These are phyloP conservation scores for Pisolithus albus DNA, from an alignment of 768 basidiomycete genomes.

Conservation along the genomic window DNA sequence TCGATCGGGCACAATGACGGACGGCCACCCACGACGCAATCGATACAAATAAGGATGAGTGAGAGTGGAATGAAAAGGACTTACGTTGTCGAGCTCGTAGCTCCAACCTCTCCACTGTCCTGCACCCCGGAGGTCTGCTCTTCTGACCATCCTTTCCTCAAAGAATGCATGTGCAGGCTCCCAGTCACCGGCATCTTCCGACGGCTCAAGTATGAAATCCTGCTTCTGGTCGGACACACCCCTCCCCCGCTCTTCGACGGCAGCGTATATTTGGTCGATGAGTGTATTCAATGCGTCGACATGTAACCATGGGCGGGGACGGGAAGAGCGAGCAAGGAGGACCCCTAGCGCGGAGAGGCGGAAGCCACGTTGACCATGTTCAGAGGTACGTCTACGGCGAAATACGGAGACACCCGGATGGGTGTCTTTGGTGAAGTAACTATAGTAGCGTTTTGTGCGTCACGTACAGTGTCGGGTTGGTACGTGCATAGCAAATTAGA, in stretches of 20 bases:
- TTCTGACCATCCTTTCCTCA: constrained; percentile 49
- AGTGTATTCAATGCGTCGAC: constrained; percentile 57
- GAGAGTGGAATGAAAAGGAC: constrained; percentile 6
- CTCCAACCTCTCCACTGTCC: constrained; percentile 67
- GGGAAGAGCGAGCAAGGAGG: constrained; percentile 54
- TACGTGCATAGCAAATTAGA: constrained; percentile 5
- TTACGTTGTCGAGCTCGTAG: constrained; percentile 53
- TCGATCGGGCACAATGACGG: background rate
- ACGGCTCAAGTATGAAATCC: constrained; percentile 34
- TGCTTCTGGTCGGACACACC: background rate
- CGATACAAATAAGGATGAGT: background rate
- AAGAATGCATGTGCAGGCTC: constrained; percentile 58
- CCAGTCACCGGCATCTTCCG: constrained; percentile 46
- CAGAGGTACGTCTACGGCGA: constrained; percentile 57
- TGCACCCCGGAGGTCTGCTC: constrained; percentile 46
- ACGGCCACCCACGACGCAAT: background rate
- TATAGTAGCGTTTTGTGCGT: constrained; percentile 17
- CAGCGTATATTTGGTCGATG: constrained; percentile 45
- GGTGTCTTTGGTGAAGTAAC: constrained; percentile 66
- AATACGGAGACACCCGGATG: constrained; percentile 73
- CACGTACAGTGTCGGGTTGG: background rate
- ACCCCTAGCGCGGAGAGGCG: constrained; percentile 74
- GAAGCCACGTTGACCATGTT: constrained; percentile 72
- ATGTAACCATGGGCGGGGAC: constrained; percentile 75
- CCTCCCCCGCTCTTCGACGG: constrained; percentile 38